Base-by-base conservation (phyloP, 148 eudicot genomes). In the Rhododendron griersonianum region DNA sequence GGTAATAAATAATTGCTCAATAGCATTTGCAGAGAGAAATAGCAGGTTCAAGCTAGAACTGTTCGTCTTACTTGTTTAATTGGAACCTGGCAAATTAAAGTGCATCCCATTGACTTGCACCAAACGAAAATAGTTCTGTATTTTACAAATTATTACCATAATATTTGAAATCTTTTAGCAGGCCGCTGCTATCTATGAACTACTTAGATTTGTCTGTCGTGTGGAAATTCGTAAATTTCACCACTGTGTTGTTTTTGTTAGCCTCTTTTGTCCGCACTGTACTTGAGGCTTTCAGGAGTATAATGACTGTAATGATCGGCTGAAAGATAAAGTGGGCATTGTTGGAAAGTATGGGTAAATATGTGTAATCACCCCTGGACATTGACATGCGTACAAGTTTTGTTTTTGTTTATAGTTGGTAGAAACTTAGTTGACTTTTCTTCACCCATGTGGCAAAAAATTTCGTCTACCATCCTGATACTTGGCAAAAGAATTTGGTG, bases 1-100 rank as follows among this genome's bases (percentile, higher is more conserved):
- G 99, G 99, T 97, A 85, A 45, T 80, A 79, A 25, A 39, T 55
- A n/a, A 21, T 30, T 76, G 39, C 21, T 18, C 51, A 14, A 21
- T 50, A 11, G n/a, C 30, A 2, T 51, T 63, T 33, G 65, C 50
- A 7, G 10, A 51, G 82, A 50, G 37, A 86, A 73, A 30, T 25
- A 23, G 39, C 57, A 76, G 55, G 7, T 28, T 5, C 25, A 5
- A 53, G 35, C 51, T 82, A 15, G n/a, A 61, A 19, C 23, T 13
- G 41, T 23, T 59, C 23, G 14, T 7, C 35, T 59, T 23, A 41
- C 65, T 41, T 65, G 57, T 45, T 39, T 67, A 41, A 6, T 21
- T 65, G 77, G 37, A 45, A 67, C 50, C n/a, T 35, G 69, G 35
- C 51, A 76, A 76, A 50, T n/a, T 28, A 19, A 55, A 11, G 59